Base-by-base conservation (phyloP, 2,329 filamentous ascomycete genomes). In the Colletotrichum orchidophilum region DNA sequence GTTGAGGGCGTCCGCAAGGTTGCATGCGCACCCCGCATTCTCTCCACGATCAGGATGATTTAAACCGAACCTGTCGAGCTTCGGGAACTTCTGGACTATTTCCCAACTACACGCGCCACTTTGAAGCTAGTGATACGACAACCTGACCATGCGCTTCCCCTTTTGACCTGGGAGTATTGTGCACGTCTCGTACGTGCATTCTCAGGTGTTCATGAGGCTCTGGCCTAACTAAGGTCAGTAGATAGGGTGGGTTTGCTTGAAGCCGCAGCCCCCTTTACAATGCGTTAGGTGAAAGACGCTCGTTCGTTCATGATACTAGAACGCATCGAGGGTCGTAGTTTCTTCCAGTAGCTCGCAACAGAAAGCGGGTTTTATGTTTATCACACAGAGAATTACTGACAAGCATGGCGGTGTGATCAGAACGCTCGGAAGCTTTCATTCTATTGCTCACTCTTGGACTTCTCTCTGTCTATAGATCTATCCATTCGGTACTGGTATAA, bases 21-120 rank as follows among this genome's bases (percentile, higher is more conserved):
- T 53, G 69, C 58, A 50, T 69, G 64, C 15, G 26, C 58, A 53
- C 64, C 69, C 69, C 64, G 67, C 67, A 70, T 33, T 21, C 33
- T 58, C 63, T 53, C 52, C 52, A 63, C 50, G 57, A 62, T 46
- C 50, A 27, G 12, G 33, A 42, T 55, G 5, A 21, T 18, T 27
- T 63, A 18, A 33, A 3, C 27, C 24, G 15, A 26, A 12, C 33
- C 39, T 11, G n/a, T 9, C 15, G 33, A 46, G 31, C 24, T 27
- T 21, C 29, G 52, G 24, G 12, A 24, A 8, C 39, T 50, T 50
- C 49, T 24, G 57, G 39, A 33, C 52, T 33, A 3, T 42, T 27
- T 49, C 11, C 4, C 57, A 12, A 9, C 13, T 24, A 7, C 26
- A 46, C n/a, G n/a, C n/a, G n/a, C n/a, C n/a, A n/a, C n/a, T n/a